phyloP scores from a whole-genome alignment of 257 asterid genomes.

The Lithospermum erythrorhizon region DNA sequence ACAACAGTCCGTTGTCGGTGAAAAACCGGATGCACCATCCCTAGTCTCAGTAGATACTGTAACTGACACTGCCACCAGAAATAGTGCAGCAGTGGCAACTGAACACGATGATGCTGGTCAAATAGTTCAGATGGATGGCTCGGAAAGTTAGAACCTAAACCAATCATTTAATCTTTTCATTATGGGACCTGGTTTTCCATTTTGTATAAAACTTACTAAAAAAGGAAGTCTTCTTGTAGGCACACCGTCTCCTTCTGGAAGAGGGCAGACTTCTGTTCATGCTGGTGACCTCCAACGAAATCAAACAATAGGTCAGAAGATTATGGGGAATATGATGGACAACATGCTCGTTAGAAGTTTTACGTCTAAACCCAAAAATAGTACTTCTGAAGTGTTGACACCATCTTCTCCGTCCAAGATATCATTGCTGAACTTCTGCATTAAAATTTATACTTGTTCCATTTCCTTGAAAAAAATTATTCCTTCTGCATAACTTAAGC shows the following conservation, averaged over 20 bases:
- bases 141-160: conserved; percentile 55
- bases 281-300: conserved; percentile 55
- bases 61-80: conserved; percentile 20
- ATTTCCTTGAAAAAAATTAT: background rate
- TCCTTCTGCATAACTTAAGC: background rate
- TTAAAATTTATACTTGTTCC: conserved; percentile 6
- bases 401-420: conserved; percentile 90
- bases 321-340: conserved; percentile 96
- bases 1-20: conserved; percentile 28
- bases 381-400: conserved; percentile 33
- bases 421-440: conserved; percentile 12
- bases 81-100: conserved; percentile 13
- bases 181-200: background rate
- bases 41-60: conserved; percentile 14
- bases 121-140: conserved; percentile 51
- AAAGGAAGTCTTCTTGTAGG: conserved; percentile 34
- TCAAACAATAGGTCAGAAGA: conserved; percentile 90
- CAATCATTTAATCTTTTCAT: conserved; percentile 6
- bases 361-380: conserved; percentile 60
- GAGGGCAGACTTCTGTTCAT: conserved; percentile 35
- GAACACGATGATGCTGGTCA: conserved; percentile 39
- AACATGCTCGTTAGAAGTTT: conserved; percentile 70
- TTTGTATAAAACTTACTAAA: background rate
- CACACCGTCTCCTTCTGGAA: conserved; percentile 78
- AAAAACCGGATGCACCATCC: conserved; percentile 38